Evolutionary conservation across 2,329 filamentous ascomycete genomes (phyloP).

Genomic region (Beauveria pseudobassiana): DNA sequence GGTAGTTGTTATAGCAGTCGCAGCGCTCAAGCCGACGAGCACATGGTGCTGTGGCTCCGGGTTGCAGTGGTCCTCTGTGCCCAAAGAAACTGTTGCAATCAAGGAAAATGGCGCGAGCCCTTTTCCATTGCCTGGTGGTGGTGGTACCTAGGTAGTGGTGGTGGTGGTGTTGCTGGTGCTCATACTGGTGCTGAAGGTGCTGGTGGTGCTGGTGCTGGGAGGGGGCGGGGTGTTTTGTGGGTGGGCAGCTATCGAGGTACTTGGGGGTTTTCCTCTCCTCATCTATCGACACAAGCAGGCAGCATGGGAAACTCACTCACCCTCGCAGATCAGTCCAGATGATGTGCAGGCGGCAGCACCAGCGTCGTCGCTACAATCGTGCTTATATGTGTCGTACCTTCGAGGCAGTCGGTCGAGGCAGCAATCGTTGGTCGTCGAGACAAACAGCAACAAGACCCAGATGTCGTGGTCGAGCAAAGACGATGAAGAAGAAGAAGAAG

Average conservation of each 20-base stretch:
- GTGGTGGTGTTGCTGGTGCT: no score
- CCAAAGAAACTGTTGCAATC: no score
- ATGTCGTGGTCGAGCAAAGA: no score
- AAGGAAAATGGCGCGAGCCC: no score
- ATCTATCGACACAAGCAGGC: no score
- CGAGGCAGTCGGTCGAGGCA: not conserved
- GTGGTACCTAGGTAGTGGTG: not conserved
- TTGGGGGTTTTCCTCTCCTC: not conserved
- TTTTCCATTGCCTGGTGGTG: not conserved
- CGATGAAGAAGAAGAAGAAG: not conserved
- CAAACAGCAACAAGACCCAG: not conserved
- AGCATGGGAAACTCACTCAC: not conserved
- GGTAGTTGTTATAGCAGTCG: no score
- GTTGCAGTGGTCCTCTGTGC: not conserved
- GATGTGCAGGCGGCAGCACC: conserved; percentile 6
- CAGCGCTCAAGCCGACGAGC: not conserved
- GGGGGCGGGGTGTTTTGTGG: no score
- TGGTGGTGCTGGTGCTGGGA: no score
- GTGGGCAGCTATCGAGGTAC: not conserved
- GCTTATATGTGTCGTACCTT: not conserved
- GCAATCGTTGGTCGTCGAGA: not conserved
- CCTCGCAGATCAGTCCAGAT: not conserved
- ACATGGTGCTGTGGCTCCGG: not conserved
- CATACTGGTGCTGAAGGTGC: no score
- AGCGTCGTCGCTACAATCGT: not conserved